Evolutionary conservation across 2,329 filamentous ascomycete species (phyloP).

Genomic region (Pseudocercospora eumusae): DNA sequence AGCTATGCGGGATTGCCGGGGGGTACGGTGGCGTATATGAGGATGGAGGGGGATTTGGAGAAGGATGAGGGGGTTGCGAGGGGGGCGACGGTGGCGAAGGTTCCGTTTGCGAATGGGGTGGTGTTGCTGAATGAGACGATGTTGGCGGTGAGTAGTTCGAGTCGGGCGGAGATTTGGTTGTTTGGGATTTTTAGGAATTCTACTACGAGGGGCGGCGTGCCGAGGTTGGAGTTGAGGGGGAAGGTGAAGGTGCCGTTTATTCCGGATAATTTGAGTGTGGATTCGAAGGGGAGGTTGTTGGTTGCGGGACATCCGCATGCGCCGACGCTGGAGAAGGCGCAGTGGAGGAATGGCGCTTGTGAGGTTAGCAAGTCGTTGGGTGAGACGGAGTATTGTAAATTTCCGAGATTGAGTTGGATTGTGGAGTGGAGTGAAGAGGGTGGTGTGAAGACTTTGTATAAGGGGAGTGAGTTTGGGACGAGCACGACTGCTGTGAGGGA

Average conservation of each 20-base stretch:
- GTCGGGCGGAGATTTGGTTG: slow-evolving; percentile 40
- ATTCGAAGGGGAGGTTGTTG: slow-evolving; percentile 42
- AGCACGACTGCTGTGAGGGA: slow-evolving; percentile 45
- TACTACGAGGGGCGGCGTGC: slow-evolving; percentile 1
- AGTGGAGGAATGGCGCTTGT: slow-evolving; percentile 31
- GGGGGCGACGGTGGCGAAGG: slow-evolving; percentile 33
- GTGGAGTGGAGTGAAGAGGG: slow-evolving; percentile 44
- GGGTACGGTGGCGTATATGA: slow-evolving; percentile 43
- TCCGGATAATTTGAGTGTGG: slow-evolving; percentile 46
- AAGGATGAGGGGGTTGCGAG: slow-evolving; percentile 13
- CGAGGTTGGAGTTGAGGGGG: slow-evolving; percentile 20
- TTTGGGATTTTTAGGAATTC: slow-evolving; percentile 34
- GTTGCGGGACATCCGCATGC: slow-evolving; percentile 47
- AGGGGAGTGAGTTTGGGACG: slow-evolving; percentile 42
- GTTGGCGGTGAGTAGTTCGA: slow-evolving; percentile 45
- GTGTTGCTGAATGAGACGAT: slow-evolving; percentile 41
- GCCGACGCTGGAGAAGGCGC: slow-evolving; percentile 34
- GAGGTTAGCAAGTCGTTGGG: slow-evolving; percentile 22
- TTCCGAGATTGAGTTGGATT: slow-evolving; percentile 34
- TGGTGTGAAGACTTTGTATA: slow-evolving; percentile 42
- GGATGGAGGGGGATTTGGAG: slow-evolving; percentile 14
- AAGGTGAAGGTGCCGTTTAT: slow-evolving; percentile 35
- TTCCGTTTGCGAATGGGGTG: slow-evolving; percentile 49
- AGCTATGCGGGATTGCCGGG: slow-evolving; percentile 43
- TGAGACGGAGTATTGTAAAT: slow-evolving; percentile 37